Conservation (phyloP, 176 grass and related monocot genomes). For the Eragrostis nindensis region DNA sequence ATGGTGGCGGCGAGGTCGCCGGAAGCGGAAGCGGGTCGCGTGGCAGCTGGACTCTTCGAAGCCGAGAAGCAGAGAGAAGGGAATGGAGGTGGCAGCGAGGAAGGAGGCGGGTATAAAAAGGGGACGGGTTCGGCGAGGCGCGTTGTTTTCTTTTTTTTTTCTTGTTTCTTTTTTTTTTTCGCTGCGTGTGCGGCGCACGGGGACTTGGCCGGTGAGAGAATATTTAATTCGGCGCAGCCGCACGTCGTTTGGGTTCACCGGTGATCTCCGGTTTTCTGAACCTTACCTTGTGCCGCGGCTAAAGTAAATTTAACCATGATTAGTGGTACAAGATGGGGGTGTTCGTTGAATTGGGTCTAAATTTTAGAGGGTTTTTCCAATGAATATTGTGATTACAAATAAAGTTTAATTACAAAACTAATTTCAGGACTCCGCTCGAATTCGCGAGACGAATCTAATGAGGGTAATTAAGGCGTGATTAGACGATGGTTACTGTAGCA, state of each 20-base stretch:
- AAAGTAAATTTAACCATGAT: neutral
- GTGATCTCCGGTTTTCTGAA: neutral
- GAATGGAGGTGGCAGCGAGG: neutral
- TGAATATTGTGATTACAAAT: too few relatives aligned
- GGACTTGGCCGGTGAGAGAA: neutral
- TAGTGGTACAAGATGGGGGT: neutral
- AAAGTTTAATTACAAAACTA: too few relatives aligned
- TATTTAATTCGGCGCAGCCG: neutral
- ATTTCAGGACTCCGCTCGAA: too few relatives aligned
- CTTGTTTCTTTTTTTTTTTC: neutral
- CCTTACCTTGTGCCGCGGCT: neutral
- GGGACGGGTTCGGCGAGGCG: neutral
- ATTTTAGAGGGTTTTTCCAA: too few relatives aligned
- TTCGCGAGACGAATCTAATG: too few relatives aligned
- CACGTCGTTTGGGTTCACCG: neutral
- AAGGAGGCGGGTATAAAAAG: constrained; percentile 30
- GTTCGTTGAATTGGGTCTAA: too few relatives aligned
- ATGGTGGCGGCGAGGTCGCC: constrained; percentile 42
- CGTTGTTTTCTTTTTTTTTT: neutral
- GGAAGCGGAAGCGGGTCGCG: neutral
- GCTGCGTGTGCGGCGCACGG: constrained; percentile 26
- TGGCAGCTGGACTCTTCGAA: constrained; percentile 4
- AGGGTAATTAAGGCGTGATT: too few relatives aligned
- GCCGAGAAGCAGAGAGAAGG: neutral
- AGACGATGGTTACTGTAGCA: too few relatives aligned